Evolutionary conservation across 371 early-diverging fungal species (phyloP), one percentile per base, ranked within the genome.

Genomic region (Mortierella sp.): DNA sequence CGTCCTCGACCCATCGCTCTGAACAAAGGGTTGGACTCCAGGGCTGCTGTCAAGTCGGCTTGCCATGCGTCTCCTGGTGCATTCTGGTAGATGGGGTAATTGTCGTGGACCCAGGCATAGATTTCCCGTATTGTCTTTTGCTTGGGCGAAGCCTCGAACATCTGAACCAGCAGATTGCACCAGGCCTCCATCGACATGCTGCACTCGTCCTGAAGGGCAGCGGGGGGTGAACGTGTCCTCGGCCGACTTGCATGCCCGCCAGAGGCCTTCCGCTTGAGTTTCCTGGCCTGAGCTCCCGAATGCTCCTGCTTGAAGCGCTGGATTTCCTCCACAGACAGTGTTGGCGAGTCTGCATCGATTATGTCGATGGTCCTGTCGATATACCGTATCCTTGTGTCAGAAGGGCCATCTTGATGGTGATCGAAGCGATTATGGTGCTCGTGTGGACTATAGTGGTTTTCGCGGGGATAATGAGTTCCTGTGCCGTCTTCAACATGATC

Each of bases 41-140:
- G 75, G 7, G 88, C 88, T 3, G 82, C 81, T 44, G 84, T 79
- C 73, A 87, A 43, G 43, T 84, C 88, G 12, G 79, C 81, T 72
- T 87, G 82, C 88, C 88, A 87, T 51, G 75, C 78, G 49, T 87
- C 80, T n/a, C 79, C 83, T 35, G 88, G 88, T 6, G 84, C 88
- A 35, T 87, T 76, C 16, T 78, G 84, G 70, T 87, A 87, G 54
- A 87, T 79, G 14, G 88, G 88, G 56, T 84, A 87, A 68, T 87
- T 87, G 65, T 84, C 88, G 46, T 84, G 81, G 63, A 87, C 84
- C 88, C 88, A 87, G 21, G 88, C 76, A 70, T 77, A 84, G 48
- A 87, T 87, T 70, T 87, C 88, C 1, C 88, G 84, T 79, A 87
- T 84, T 32, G 88, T 87, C 79, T 87, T 87, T 79, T 87, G 88